These are phyloP conservation scores for Porcisia hertigi DNA, from an alignment of 208 protist genomes.

Conservation along the genomic window DNA sequence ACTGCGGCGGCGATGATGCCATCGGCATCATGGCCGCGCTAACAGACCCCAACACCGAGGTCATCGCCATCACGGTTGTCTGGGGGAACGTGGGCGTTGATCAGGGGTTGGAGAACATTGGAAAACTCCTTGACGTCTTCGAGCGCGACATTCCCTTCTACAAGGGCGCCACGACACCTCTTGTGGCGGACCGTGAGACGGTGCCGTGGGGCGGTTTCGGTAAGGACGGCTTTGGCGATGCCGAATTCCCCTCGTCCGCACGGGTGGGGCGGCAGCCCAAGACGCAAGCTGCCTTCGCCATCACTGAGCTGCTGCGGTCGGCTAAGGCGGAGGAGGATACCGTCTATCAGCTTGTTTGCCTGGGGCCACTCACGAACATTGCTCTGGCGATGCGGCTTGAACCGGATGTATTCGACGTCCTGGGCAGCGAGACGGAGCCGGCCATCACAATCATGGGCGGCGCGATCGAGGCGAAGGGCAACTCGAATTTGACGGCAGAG, in stretches of 20 bases:
- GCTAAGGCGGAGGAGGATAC: slow-evolving; percentile 37
- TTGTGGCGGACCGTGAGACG: slow-evolving; percentile 68
- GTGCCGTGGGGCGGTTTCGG: slow-evolving; percentile 81
- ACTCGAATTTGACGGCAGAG: slow-evolving; percentile 79
- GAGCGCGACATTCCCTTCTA: slow-evolving; percentile 75
- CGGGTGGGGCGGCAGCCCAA: slow-evolving; percentile 37
- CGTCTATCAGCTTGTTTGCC: slow-evolving; percentile 69
- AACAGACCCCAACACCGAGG: slow-evolving; percentile 67
- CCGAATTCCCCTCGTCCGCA: slow-evolving; percentile 47
- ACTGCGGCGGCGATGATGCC: slow-evolving; percentile 85
- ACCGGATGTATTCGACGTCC: slow-evolving; percentile 49
- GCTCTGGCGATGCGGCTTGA: slow-evolving; percentile 74
- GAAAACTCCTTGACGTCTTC: slow-evolving; percentile 79
- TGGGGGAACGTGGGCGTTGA: slow-evolving; percentile 84
- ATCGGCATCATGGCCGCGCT: slow-evolving; percentile 85
- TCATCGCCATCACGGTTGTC: slow-evolving; percentile 69
- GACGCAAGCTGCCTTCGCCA: slow-evolving; percentile 62
- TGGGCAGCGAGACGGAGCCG: slow-evolving; percentile 70
- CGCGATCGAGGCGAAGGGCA: slow-evolving; percentile 73
- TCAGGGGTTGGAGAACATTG: slow-evolving; percentile 80
- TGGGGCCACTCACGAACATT: slow-evolving; percentile 80
- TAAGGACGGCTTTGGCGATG: slow-evolving; percentile 80
- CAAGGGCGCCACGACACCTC: slow-evolving; percentile 56
- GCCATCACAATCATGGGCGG: slow-evolving; percentile 79
- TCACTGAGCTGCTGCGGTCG: slow-evolving; percentile 56